phyloP scores from a whole-genome alignment of 257 asterid species.

The Oldenlandia corymbosa region DNA sequence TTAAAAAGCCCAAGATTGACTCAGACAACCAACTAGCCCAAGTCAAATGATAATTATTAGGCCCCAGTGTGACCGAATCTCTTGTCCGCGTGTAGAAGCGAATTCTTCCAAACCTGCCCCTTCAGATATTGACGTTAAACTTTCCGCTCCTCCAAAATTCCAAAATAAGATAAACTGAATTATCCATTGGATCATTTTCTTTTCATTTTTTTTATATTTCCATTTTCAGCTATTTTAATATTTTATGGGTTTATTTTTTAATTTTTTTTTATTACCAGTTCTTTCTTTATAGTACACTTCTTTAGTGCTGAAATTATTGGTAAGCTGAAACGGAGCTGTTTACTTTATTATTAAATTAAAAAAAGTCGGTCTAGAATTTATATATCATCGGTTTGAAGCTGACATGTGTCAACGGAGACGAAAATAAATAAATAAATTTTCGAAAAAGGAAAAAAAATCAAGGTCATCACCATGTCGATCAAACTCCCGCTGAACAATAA shows the following conservation, averaged over 20 bases:
- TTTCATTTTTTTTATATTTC: not conserved
- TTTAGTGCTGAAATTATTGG: not conserved
- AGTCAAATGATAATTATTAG: no score
- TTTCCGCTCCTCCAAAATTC: not conserved
- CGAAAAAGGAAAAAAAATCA: not conserved
- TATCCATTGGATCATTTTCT: not conserved
- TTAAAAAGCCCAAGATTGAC: no score
- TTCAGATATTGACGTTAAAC: no score
- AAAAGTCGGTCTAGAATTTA: not conserved
- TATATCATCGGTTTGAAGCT: not conserved
- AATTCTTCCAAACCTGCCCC: not conserved
- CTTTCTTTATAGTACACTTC: no score
- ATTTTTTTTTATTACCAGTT: not conserved
- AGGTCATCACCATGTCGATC: conserved; percentile 5
- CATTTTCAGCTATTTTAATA: no score
- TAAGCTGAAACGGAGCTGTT: not conserved
- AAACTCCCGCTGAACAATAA: not conserved
- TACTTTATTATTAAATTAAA: no score
- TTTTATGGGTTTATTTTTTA: not conserved
- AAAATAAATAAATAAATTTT: not conserved
- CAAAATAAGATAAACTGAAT: not conserved
- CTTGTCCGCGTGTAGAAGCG: no score
- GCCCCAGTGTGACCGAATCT: no score
- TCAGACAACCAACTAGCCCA: no score
- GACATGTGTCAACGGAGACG: not conserved